These are phyloP conservation scores for Phytophthora capsici DNA, from an alignment of 352 stramenopile species.

Conservation along the genomic window DNA sequence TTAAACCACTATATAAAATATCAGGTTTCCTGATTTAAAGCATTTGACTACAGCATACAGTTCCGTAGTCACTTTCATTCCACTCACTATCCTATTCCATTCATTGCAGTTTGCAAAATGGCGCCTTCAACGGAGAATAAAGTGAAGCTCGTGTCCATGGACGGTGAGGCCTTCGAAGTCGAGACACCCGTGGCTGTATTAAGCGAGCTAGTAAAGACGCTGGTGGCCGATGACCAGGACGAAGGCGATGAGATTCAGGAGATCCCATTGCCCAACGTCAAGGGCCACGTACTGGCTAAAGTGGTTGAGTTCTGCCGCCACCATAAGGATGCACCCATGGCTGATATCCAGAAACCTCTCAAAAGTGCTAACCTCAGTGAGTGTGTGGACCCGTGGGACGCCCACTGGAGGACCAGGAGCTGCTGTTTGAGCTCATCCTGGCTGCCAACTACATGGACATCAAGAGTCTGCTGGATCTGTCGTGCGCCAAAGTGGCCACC, in stretches of 20 bases:
- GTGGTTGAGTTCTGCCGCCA: conserved; percentile 68
- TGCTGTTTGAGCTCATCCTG: conserved; percentile 73
- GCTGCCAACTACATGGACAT: conserved; percentile 80
- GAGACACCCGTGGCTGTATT: conserved; percentile 39
- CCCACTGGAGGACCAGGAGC: conserved; percentile 53
- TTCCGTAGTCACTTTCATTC: neutral
- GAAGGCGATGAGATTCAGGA: conserved; percentile 42
- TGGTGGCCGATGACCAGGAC: conserved; percentile 47
- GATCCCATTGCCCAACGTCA: conserved; percentile 70
- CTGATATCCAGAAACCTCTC: conserved; percentile 70
- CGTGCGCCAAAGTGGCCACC: conserved; percentile 61
- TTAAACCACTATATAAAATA: neutral
- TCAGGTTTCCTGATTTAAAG: neutral
- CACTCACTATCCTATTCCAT: neutral
- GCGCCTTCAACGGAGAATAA: conserved; percentile 19
- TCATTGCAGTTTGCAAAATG: neutral
- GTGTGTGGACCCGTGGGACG: conserved; percentile 59
- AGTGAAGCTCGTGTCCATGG: conserved; percentile 61
- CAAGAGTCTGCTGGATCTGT: conserved; percentile 65
- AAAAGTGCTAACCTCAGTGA: conserved; percentile 57
- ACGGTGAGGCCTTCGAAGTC: conserved; percentile 66
- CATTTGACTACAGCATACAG: neutral
- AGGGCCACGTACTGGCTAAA: conserved; percentile 53
- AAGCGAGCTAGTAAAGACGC: conserved; percentile 63
- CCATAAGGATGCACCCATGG: conserved; percentile 61